phyloP scores from a whole-genome alignment of 331 rosid genomes.

The Quercus phellos region DNA sequence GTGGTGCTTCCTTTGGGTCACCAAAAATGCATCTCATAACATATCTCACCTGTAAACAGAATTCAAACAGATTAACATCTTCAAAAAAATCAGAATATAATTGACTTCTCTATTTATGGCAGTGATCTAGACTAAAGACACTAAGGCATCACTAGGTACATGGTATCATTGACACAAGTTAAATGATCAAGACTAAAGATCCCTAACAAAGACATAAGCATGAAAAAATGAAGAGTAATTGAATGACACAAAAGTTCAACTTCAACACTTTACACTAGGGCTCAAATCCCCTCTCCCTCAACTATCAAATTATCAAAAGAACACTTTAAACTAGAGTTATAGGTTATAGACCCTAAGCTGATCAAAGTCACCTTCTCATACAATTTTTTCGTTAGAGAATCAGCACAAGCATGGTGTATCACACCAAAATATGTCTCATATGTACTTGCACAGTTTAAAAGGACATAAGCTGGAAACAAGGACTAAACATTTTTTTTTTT shows the following conservation, averaged over 20 bases:
- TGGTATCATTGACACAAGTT: not conserved
- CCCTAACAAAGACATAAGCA: not conserved
- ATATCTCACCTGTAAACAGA: constrained; percentile 71
- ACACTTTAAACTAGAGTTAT: not conserved
- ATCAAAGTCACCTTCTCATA: constrained; percentile 18
- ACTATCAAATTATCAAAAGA: too few relatives aligned
- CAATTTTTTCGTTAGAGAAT: constrained; percentile 1
- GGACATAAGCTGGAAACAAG: not conserved
- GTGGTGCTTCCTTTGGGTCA: constrained; percentile 88
- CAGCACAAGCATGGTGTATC: not conserved
- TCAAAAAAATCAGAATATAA: constrained; percentile 18
- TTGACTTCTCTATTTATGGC: not conserved
- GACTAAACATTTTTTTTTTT: not conserved
- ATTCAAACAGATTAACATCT: constrained; percentile 19
- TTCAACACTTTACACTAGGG: not conserved
- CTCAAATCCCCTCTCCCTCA: too few relatives aligned
- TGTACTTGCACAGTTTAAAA: not conserved
- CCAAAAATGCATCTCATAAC: constrained; percentile 89
- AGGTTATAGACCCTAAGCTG: not conserved
- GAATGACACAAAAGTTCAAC: not conserved
- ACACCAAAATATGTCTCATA: not conserved
- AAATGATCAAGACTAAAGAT: not conserved
- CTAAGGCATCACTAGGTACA: not conserved
- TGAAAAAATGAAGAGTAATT: not conserved
- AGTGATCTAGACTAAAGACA: not conserved